These are phyloP conservation scores for Astrothelium subdiscretum DNA, from an alignment of 495 filamentous ascomycete species.

Conservation along the genomic window DNA sequence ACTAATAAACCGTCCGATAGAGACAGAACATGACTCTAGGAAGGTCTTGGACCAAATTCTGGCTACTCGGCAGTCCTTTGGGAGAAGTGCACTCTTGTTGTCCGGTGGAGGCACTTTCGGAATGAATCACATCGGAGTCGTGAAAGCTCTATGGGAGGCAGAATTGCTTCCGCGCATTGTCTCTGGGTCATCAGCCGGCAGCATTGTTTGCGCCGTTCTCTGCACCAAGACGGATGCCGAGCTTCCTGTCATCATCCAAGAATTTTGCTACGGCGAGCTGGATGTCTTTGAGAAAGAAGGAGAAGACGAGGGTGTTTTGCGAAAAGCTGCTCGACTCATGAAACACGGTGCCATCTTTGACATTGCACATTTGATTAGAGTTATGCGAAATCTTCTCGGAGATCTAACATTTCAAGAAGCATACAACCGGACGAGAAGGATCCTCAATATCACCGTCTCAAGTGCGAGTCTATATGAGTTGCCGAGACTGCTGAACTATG, in stretches of 20 bases:
- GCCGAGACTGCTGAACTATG: conserved; percentile 77
- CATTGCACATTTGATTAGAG: conserved; percentile 62
- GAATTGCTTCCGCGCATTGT: conserved; percentile 79
- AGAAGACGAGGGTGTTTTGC: conserved; percentile 44
- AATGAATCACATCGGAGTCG: conserved; percentile 92
- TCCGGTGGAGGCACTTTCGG: conserved; percentile 91
- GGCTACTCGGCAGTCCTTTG: conserved; percentile 73
- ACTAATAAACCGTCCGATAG: conserved; percentile 14
- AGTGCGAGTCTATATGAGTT: conserved; percentile 79
- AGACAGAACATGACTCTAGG: conserved; percentile 19
- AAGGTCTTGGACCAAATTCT: conserved; percentile 65
- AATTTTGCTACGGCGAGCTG: conserved; percentile 72
- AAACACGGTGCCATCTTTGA: conserved; percentile 77
- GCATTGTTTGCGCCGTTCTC: conserved; percentile 77
- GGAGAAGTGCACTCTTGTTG: conserved; percentile 72
- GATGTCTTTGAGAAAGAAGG: conserved; percentile 69
- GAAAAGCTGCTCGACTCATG: conserved; percentile 61
- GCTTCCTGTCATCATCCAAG: conserved; percentile 56
- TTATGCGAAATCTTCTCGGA: conserved; percentile 69
- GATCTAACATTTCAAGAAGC: conserved; percentile 92
- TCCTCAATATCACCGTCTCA: conserved; percentile 88
- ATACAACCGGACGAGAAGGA: conserved; percentile 80
- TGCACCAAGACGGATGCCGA: conserved; percentile 81
- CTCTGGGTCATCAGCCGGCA: conserved; percentile 88
- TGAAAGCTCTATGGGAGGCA: conserved; percentile 69